Conservation (phyloP, 1,139 yeast genomes). For the Taiozyma sp. region DNA sequence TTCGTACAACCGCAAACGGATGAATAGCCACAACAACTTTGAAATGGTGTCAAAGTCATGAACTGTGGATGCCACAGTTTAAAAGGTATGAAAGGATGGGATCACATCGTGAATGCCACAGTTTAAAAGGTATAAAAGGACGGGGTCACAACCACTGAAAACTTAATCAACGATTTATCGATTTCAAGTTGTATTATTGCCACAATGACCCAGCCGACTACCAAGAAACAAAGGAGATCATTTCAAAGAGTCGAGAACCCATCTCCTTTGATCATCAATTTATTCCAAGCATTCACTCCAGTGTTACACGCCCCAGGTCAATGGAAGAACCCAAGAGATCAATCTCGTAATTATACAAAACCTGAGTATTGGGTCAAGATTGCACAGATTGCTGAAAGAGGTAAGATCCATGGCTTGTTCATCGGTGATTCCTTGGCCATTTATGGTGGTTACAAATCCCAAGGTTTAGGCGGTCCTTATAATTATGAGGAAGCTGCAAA, state of each 20-base stretch:
- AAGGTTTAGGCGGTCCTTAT: constrained; percentile 8
- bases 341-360: constrained; percentile 10
- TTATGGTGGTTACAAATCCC: constrained; percentile 10
- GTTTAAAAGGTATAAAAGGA: background rate
- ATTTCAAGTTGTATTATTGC: background rate
- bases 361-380: constrained; percentile 10
- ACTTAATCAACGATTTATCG: background rate
- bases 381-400: constrained; percentile 12
- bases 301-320: constrained; percentile 13
- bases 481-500: constrained; percentile 9
- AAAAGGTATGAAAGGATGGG: background rate
- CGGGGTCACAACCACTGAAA: background rate
- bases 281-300: constrained; percentile 10
- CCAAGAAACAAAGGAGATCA: constrained; percentile 7
- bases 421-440: constrained; percentile 11
- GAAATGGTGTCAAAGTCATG: background rate
- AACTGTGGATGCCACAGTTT: background rate
- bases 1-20: background rate
- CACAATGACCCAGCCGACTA: constrained; percentile 1
- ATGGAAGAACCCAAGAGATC: constrained; percentile 12
- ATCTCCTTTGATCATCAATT: constrained; percentile 6
- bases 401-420: constrained; percentile 10
- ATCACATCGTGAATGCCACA: background rate
- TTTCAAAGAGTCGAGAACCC: constrained; percentile 8
- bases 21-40: background rate